Base-by-base conservation (phyloP, 805 yeast genomes). In the Suhomyces sp. region DNA sequence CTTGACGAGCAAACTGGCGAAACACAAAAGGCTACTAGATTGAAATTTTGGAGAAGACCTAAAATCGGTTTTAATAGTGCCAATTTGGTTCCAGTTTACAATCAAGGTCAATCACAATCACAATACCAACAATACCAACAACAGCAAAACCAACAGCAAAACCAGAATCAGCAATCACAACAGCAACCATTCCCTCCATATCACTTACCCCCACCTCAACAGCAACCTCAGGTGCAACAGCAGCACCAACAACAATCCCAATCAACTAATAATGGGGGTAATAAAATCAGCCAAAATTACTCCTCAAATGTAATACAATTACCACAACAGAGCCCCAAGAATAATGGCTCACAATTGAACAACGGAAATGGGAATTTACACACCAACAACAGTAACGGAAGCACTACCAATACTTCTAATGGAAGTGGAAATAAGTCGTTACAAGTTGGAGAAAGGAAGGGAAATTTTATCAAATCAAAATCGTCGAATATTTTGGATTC, bases 401-500 rank as follows among this genome's bases (percentile, higher is more conserved):
- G 15, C n/a, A 10, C 20, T 10, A 21, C 22, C 7, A 16, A 27
- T 14, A 25, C 21, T n/a, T 33, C 25, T 4, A 23, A 16, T 5
- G 13, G 16, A 10, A 20, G 25, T 8, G 25, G 25, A 12, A 26
- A 22, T 16, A 31, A 27, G 25, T 29, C 26, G n/a, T 25, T 26
- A 10, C 24, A 19, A 10, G 15, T 29, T 20, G 30, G 28, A 9
- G 48, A 42, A 14, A 46, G 43, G 19, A 53, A 45, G 33, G 46
- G 39, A 6, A 44, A 38, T 28, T 42, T 42, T 16, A 58, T 70
- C 24, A 74, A 71, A 45, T 66, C 78, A 3, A 57, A 73, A 33
- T 73, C 79, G 1, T 60, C 76, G 1, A 72, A 72, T 36, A 60
- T 74, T 18, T 47, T 74, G 31, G 73, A 65, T 36, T 43, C 64